Evolutionary conservation across 2,329 filamentous ascomycete genomes (phyloP).

Genomic region (Aspergillus clavatus): DNA sequence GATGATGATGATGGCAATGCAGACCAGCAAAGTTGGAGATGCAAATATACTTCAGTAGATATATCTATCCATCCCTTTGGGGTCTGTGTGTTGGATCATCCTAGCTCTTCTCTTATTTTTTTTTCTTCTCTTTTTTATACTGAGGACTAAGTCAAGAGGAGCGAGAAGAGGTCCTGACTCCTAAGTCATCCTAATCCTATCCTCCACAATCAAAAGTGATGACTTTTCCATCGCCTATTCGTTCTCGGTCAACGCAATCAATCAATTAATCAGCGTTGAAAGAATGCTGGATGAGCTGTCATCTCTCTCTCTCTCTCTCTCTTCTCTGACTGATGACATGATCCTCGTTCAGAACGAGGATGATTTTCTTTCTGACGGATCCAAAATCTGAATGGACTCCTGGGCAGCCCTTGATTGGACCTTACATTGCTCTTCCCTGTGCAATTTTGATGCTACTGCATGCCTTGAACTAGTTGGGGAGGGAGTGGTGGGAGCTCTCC

Average conservation of each 20-base stretch:
- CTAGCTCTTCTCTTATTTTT: not conserved
- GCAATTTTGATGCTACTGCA: not conserved
- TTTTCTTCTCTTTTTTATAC: too few species aligned
- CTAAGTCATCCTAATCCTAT: not conserved
- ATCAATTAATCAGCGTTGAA: not conserved
- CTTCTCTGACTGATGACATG: not conserved
- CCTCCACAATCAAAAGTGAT: not conserved
- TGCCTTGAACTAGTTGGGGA: not conserved
- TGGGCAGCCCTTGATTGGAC: conserved; percentile 1
- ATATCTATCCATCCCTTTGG: too few species aligned
- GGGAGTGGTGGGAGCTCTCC: not conserved
- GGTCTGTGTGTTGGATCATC: not conserved
- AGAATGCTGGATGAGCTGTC: not conserved
- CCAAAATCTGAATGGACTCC: not conserved
- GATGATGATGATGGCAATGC: too few species aligned
- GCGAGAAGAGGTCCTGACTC: too few species aligned
- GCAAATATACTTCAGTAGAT: too few species aligned
- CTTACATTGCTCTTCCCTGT: not conserved
- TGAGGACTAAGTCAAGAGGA: too few species aligned
- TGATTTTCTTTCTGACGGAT: conserved; percentile 1
- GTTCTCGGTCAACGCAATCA: not conserved
- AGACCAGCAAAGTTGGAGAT: not conserved
- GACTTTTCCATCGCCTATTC: not conserved
- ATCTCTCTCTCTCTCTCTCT: too few species aligned
- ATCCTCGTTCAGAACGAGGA: not conserved